Evolutionary conservation across 768 basidiomycete species (phyloP).

Genomic region (Termitomyces sp.): DNA sequence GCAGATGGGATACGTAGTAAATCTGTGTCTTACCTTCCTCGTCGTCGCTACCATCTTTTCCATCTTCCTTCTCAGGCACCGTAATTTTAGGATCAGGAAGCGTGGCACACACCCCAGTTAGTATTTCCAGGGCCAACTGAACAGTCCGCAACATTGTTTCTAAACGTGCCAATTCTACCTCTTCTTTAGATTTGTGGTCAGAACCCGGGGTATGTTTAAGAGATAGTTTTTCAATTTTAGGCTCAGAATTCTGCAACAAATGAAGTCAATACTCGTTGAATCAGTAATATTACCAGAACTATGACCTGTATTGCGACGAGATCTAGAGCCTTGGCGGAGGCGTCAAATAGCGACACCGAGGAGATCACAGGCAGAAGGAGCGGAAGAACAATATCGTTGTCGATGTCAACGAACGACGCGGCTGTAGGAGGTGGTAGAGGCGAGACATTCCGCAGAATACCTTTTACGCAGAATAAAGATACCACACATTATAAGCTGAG

Average conservation of each 20-base stretch:
- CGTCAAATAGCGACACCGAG: conserved; percentile 49
- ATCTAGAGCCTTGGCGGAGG: conserved; percentile 42
- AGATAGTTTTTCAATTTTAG: conserved; percentile 49
- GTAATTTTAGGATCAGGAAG: conserved; percentile 68
- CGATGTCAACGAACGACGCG: conserved; percentile 59
- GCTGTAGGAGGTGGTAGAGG: conserved; percentile 69
- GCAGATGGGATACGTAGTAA: background rate
- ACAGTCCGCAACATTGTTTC: conserved; percentile 70
- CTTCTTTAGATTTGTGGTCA: conserved; percentile 68
- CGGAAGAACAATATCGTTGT: conserved; percentile 68
- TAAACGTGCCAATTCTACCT: conserved; percentile 66
- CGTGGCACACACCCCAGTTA: conserved; percentile 85
- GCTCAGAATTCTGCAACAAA: conserved; percentile 38
- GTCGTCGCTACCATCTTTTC: conserved; percentile 25
- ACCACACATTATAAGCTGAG: background rate
- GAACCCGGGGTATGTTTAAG: conserved; percentile 64
- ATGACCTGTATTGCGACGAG: conserved; percentile 49
- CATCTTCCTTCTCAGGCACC: conserved; percentile 29
- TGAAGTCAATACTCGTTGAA: background rate
- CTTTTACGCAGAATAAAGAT: conserved; percentile 28
- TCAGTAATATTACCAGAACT: background rate
- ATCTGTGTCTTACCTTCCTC: conserved; percentile 12
- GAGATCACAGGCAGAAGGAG: conserved; percentile 62
- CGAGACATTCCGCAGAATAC: conserved; percentile 70
- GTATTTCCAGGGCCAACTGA: conserved; percentile 80